A percentile compares a stretch with the other conserved stretches of the same genome.
Conservation (phyloP, 768 basidiomycete species). For the Tricholoma sp. region DNA sequence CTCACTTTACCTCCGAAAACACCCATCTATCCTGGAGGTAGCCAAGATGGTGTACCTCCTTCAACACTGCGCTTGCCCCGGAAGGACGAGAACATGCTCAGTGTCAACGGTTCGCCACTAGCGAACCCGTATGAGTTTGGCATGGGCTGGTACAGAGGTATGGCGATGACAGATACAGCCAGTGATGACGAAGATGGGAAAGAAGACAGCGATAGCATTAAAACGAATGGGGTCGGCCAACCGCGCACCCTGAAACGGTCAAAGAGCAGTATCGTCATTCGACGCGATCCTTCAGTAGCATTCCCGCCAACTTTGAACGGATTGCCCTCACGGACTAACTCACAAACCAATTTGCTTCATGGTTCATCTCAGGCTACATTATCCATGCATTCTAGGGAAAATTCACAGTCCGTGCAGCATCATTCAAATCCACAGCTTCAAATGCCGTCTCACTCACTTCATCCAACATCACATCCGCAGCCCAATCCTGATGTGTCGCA, state of each 20-base stretch:
- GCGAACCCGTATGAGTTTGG: constrained; percentile 74
- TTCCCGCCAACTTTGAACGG: constrained; percentile 23
- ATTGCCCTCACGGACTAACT: constrained; percentile 43
- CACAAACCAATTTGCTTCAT: constrained; percentile 45
- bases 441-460: constrained; percentile 13
- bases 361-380: constrained; percentile 31
- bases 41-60: constrained; percentile 18
- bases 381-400: constrained; percentile 38
- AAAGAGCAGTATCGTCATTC: constrained; percentile 58
- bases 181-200: constrained; percentile 27
- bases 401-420: constrained; percentile 30
- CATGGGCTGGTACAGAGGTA: constrained; percentile 49
- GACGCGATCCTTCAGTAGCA: constrained; percentile 49
- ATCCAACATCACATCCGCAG: constrained; percentile 21
- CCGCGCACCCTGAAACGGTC: constrained; percentile 37
- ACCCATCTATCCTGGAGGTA: constrained; percentile 42
- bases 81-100: constrained; percentile 73
- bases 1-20: constrained; percentile 58
- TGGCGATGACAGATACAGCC: constrained; percentile 31
- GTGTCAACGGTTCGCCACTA: constrained; percentile 78
- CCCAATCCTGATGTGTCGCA: constrained; percentile 5
- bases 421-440: constrained; percentile 13
- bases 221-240: constrained; percentile 10
- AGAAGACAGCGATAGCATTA: constrained; percentile 20
- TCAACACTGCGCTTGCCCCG: constrained; percentile 59